Base-by-base conservation (phyloP, 75 land plant genomes). In the Larix kaempferi region DNA sequence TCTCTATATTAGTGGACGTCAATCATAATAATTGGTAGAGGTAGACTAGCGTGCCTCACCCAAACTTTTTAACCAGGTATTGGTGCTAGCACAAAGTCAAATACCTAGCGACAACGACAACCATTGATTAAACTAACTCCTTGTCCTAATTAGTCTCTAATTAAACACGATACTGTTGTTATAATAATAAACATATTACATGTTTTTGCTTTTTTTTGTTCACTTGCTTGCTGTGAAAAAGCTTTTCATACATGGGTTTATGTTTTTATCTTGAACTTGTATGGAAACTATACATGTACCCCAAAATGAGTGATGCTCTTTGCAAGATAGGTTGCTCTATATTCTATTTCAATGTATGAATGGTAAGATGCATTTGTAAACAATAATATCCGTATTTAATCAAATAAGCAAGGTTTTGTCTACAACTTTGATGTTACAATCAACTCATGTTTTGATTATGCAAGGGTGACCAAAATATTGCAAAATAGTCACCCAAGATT, bases 321-420 rank as follows among this genome's bases (percentile, higher is more conserved):
- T 57, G 83, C 57, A 88, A 89, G 21, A 76, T 91, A 63, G 92
- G 92, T 12, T 86, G 92, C 29, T 76, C 88, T 23, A 93, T 95
- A 14, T 93, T 93, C 76, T 91, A 83, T 29, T 82, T 95, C 96
- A 57, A 56, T 95, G 39, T 95, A 96, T 85, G 98, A 95, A 91
- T 95, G 98, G 98, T 94, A 76, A 77, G 41, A 37, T 25, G 39
- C 37, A 80, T 55, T 57, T 14, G 8, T 57, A 17, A 12, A 57
- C 59, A 57, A 57, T 17, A 29, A 29, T 29, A 0, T 17, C 59
- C 0, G 59, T 57, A 1, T 13, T 57, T 57, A 13, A 12, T 57
- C 19, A 57, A 57, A 57, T 12, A 17, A 0, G 1, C 33, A 29
- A 29, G 1, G 33, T 29, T 29, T 29, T 29, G 33, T 29, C 33